A percentile compares a stretch with the other conserved stretches of the same genome.
phyloP scores from a whole-genome alignment of 1,139 yeast genomes.

The Candida sp. region DNA sequence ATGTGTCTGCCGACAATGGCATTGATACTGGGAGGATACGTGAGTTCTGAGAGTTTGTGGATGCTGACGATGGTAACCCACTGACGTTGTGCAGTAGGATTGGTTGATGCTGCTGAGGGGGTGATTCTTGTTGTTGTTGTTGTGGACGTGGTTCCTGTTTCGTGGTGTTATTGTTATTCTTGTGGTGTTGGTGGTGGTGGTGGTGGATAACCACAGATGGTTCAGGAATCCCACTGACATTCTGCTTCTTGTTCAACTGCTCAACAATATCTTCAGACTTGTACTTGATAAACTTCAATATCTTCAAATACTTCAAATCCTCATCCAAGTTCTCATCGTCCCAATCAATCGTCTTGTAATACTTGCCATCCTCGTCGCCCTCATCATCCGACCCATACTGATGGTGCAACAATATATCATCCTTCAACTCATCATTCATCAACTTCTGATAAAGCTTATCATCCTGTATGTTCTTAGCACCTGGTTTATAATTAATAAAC shows the following conservation, averaged over 20 bases:
- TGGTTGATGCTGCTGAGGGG: neutral
- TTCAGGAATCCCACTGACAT: constrained; percentile 5
- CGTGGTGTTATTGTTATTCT: constrained; percentile 2
- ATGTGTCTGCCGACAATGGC: neutral
- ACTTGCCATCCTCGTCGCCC: constrained; percentile 25
- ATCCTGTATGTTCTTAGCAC: constrained; percentile 30
- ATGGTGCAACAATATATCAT: constrained; percentile 42
- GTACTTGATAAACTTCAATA: constrained; percentile 47
- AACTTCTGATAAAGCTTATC: constrained; percentile 42
- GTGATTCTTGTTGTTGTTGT: too few species aligned
- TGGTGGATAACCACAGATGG: constrained; percentile 10
- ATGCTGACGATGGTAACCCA: neutral
- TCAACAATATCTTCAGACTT: constrained; percentile 26
- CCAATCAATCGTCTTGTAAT: constrained; percentile 45
- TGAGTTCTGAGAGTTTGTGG: neutral
- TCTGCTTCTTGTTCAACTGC: constrained; percentile 8
- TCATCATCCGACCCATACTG: constrained; percentile 35
- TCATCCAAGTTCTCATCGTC: constrained; percentile 56
- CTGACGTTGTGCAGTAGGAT: neutral
- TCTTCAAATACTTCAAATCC: constrained; percentile 49
- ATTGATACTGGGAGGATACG: neutral
- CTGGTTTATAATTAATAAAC: constrained; percentile 39
- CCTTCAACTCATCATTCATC: constrained; percentile 44
- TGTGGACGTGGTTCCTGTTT: neutral
- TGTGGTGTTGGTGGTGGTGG: constrained; percentile 8